phyloP scores from a whole-genome alignment of 1,284 basidiomycete species.

The Prillingera fragicola region DNA sequence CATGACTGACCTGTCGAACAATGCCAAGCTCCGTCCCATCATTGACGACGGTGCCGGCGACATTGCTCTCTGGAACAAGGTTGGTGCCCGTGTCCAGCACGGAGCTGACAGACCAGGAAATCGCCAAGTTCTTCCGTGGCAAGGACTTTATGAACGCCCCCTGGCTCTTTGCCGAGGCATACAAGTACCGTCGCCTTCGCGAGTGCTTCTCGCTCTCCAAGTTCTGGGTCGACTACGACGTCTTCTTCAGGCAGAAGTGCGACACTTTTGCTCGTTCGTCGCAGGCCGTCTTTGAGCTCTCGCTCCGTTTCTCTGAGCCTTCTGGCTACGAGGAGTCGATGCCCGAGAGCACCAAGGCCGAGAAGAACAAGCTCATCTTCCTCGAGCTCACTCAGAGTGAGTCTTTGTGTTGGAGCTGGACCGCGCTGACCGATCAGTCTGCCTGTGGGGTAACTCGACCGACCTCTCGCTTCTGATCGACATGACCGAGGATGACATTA shows the following conservation, averaged over 20 bases:
- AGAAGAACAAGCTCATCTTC: conserved; percentile 86
- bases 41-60: conserved; percentile 91
- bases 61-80: conserved; percentile 93
- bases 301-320: conserved; percentile 83
- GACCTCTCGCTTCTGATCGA: conserved; percentile 93
- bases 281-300: conserved; percentile 92
- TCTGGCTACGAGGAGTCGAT: conserved; percentile 51
- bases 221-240: conserved; percentile 75
- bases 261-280: conserved; percentile 92
- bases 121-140: conserved; percentile 86
- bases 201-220: conserved; percentile 93
- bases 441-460: conserved; percentile 94
- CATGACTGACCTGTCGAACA: conserved; percentile 73
- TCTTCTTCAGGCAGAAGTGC: conserved; percentile 88
- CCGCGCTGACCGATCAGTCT: conserved; percentile 55
- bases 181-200: conserved; percentile 93
- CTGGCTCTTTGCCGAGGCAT: conserved; percentile 94
- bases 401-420: background rate
- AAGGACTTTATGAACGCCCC: conserved; percentile 95
- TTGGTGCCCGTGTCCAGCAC: conserved; percentile 31
- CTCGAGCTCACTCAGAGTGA: conserved; percentile 82
- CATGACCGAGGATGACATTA: conserved; percentile 98
- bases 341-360: too few relatives aligned
- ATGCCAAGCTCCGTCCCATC: conserved; percentile 75
- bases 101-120: conserved; percentile 52